phyloP scores from a whole-genome alignment of 768 basidiomycete genomes.

The Pholiota microspora region DNA sequence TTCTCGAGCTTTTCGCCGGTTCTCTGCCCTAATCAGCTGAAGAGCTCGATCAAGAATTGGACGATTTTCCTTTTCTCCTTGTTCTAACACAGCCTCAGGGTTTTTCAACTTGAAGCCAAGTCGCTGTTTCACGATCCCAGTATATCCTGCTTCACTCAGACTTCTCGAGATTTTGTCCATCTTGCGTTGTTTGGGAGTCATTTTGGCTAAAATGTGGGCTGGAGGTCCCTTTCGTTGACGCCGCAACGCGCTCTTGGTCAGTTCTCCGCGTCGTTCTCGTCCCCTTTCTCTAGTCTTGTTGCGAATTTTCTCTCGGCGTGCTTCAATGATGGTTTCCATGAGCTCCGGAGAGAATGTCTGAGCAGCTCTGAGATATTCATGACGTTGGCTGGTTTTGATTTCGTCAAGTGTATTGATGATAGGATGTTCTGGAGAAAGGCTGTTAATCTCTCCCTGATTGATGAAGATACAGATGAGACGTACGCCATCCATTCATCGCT shows the following conservation, averaged over 20 bases:
- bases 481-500: constrained; percentile 37
- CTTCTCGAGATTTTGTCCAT: constrained; percentile 51
- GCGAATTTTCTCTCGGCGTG: constrained; percentile 55
- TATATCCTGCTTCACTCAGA: constrained; percentile 68
- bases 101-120: constrained; percentile 50
- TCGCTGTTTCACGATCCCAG: constrained; percentile 58
- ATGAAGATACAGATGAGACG: constrained; percentile 16
- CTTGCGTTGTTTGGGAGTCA: constrained; percentile 46
- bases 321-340: constrained; percentile 46
- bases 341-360: constrained; percentile 48
- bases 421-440: constrained; percentile 30
- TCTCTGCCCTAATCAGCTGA: constrained; percentile 26
- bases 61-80: constrained; percentile 28
- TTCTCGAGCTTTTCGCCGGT: constrained; percentile 20
- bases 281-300: constrained; percentile 65
- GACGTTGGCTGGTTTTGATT: constrained; percentile 32
- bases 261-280: constrained; percentile 65
- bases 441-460: not conserved
- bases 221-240: constrained; percentile 60
- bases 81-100: constrained; percentile 33
- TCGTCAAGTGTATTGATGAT: constrained; percentile 27
- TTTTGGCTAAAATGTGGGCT: constrained; percentile 50
- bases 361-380: constrained; percentile 40
- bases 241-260: constrained; percentile 43
- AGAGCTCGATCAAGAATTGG: constrained; percentile 24